Evolutionary conservation across 2,329 filamentous ascomycete genomes (phyloP), one percentile per base, ranked within the genome.

Genomic region (Hypoxylon sp.): DNA sequence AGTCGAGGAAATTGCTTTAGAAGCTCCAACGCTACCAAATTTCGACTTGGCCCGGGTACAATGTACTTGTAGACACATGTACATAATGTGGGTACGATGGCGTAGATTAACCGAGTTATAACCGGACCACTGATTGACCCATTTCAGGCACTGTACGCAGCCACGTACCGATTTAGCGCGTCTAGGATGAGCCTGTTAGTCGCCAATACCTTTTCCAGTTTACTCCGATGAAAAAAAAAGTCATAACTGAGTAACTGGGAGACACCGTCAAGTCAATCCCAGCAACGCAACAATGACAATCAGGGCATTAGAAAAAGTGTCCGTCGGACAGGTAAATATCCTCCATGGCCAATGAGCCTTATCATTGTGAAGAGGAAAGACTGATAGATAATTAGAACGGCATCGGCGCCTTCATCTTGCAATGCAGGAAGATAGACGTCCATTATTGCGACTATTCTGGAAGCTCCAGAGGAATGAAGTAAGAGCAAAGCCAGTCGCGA

Each of bases 391-490:
- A 25, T 57, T 34, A 98, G 94, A 98, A 99, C 84, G 96, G 96
- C 85, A 86, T 98, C 73, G 95, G 95, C 75, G 92, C 94, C 78
- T 98, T 98, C 84, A 93, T 99, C 81, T 88, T 97, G 63, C 95
- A 97, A 84, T 99, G 96, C 89, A 97, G 93, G 85, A 92, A 91
- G 77, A 85, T 99, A 79, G 93, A 97, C 79, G 93, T 99, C 77
- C 92, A 97, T 83, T 99, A 97, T 84, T 98, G 96, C 84, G 94
- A 98, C 85, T 94, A 91, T 88, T 93, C 92, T 62, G 96, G 94
- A 69, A 97, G 93, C 79, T 98, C 95, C 37, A 89, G 84, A 76
- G 96, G 96, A 77, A 97, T 98, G 94, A 96, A 97, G 92, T 96
- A 70, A 74, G 74, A 53, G 1, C 51, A 85, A 69, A 86, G 72